Evolutionary conservation across 2,329 filamentous ascomycete genomes (phyloP), one percentile per base, ranked within the genome.

Genomic region (Paramyrothecium roridum): DNA sequence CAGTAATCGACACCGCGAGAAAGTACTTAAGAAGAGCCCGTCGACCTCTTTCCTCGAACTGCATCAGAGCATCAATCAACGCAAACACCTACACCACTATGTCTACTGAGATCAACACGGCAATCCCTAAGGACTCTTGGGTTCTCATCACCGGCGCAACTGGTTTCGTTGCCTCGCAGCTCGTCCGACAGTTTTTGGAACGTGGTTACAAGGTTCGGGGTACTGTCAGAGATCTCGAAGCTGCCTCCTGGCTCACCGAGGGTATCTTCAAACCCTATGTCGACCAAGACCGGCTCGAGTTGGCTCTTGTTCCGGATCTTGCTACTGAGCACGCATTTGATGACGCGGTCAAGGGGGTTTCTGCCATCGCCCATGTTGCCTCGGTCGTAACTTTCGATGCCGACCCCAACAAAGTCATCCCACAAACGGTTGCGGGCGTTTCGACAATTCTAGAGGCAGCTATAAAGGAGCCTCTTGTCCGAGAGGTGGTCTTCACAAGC

Each of bases 101-200:
- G 26, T 30, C 26, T n/a, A n/a, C n/a, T 30, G 26, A 30, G 10
- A 30, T 30, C 4, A 30, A 10, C 26, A 30, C 26, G 10, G 10
- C 26, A 8, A 66, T 74, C 23, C 63, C 65, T 8, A 47, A 54
- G 7, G 69, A 67, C 11, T 69, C 68, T 2, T 60, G 57, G 46
- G 64, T 80, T 26, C 70, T 81, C 3, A 71, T 81, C 16, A 80
- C 77, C 0, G 77, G 78, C 8, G 73, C 68, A 2, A 80, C 72
- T 50, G 77, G 78, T 34, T 78, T 73, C 59, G 67, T 81, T 22
- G 77, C 66, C 23, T 71, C 71, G 8, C 74, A 80, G 47, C 64
- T 77, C 3, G 64, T 67, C 33, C 61, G 74, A n/a, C 63, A 73
- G 16, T 65, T 80, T 12, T 67, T 80, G 19, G 54, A 67, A 1